Base-by-base conservation (phyloP, 768 basidiomycete species). In the Suillus weaverae region DNA sequence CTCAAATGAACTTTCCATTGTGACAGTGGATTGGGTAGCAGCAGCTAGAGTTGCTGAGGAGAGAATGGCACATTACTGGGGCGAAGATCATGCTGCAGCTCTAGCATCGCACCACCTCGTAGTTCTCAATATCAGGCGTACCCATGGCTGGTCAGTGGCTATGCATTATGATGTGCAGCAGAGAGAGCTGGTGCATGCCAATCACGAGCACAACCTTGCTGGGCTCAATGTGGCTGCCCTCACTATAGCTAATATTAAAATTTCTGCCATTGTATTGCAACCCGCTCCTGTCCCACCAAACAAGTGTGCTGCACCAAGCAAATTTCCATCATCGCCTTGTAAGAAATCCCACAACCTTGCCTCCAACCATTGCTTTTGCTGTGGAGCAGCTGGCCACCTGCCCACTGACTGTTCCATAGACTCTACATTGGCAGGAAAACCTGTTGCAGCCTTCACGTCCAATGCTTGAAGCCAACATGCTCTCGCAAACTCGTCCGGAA, bases 341-440 rank as follows among this genome's bases (percentile, higher is more conserved):
- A 56, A 56, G 13, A 56, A 56, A 4, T 33, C 54, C 0, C 32
- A 38, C 6, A 3, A 2, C 0, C 16, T 54, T 10, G 20, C 22
- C 1, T 54, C 14, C 1, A 33, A 9, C 2, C 30, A 22, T 48
- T 48, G 46, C 2, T 48, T 48, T 48, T 11, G 5, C 0, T 43
- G 22, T 4, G 46, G 46, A 46, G n/a, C n/a, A 5, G 4, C 4
- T 11, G n/a, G n/a, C 4, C 22, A 48, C 22, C 13, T 48, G 4
- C 46, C 46, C 0, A 4, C n/a, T 0, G 46, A 46, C 11, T 46
- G n/a, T 2, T 5, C 46, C 9, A 22, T 22, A 0, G n/a, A 46
- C 2, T 11, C n/a, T 4, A 46, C 46, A 0, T 0, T 2, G 0
- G 11, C 46, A 0, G n/a, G n/a, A 5, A 48, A 22, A 48, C 46